phyloP scores from a whole-genome alignment of 768 basidiomycete genomes.

The Tremella mesenterica region DNA sequence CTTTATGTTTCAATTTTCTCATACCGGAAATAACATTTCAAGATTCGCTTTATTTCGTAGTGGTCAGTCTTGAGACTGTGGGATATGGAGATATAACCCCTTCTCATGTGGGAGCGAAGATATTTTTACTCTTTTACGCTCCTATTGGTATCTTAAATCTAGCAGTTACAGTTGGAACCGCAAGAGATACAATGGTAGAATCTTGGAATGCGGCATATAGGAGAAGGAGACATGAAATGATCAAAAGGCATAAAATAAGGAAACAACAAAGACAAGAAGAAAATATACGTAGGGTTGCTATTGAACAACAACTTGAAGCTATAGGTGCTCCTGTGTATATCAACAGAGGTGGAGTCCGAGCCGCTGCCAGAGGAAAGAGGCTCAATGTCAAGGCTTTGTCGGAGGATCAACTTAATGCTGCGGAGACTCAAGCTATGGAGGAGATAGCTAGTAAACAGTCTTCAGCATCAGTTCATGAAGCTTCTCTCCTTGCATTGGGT shows the following conservation, averaged over 20 bases:
- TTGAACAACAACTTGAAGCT: slow-evolving; percentile 58
- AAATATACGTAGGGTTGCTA: slow-evolving; percentile 13
- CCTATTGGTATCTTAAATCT: slow-evolving; percentile 24
- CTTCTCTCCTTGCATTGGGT: too few relatives aligned
- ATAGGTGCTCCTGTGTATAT: slow-evolving; percentile 54
- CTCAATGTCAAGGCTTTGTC: slow-evolving; percentile 59
- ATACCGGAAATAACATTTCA: slow-evolving; percentile 54
- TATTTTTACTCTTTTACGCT: slow-evolving; percentile 25
- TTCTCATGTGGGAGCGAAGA: slow-evolving; percentile 12
- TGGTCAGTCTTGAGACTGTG: slow-evolving; percentile 48
- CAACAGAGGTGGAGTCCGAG: slow-evolving; percentile 6
- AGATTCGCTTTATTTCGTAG: slow-evolving; percentile 58
- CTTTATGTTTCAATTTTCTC: slow-evolving; percentile 53
- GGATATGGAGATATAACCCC: slow-evolving; percentile 52
- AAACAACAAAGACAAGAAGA: slow-evolving; percentile 22
- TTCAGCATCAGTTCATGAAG: slow-evolving; percentile 49
- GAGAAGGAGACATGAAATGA: slow-evolving; percentile 52
- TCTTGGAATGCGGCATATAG: slow-evolving; percentile 54
- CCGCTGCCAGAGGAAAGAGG: slow-evolving; percentile 48
- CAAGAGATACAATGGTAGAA: slow-evolving; percentile 65
- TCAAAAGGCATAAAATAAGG: slow-evolving; percentile 48
- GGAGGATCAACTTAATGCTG: slow-evolving; percentile 53
- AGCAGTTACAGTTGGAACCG: slow-evolving; percentile 57
- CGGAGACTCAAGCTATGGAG: slow-evolving; percentile 62
- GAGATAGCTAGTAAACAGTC: slow-evolving; percentile 53